phyloP scores from a whole-genome alignment of 2,329 filamentous ascomycete genomes.

The Beauveria medogensis region DNA sequence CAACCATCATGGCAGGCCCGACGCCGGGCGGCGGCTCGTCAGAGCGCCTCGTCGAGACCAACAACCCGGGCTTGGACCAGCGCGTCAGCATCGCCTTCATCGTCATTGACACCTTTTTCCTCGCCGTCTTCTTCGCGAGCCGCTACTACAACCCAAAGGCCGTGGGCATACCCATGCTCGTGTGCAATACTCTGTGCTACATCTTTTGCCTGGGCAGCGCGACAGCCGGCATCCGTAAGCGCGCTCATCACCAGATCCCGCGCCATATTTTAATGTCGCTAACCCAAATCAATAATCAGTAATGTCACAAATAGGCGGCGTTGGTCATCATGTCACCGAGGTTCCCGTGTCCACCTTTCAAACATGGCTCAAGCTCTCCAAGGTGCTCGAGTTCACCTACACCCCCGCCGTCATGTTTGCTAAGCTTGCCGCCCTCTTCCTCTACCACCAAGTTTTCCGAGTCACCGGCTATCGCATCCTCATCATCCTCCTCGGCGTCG shows the following conservation, averaged over 20 bases:
- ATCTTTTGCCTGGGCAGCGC: slow-evolving; percentile 11
- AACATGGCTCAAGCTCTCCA: slow-evolving; percentile 12
- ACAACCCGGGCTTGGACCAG: slow-evolving; percentile 11
- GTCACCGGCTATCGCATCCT: slow-evolving; percentile 5
- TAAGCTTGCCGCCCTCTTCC: slow-evolving; percentile 12
- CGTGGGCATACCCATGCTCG: slow-evolving; percentile 10
- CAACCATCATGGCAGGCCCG: slow-evolving; percentile 7
- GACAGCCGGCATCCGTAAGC: slow-evolving; percentile 4
- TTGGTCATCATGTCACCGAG: slow-evolving; percentile 3
- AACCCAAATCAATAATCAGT: neutral
- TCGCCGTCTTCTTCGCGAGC: slow-evolving; percentile 11
- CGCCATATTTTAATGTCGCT: no score
- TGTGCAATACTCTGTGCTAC: slow-evolving; percentile 12
- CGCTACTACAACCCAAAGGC: slow-evolving; percentile 12
- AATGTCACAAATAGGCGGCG: slow-evolving; percentile 12
- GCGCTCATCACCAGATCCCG: neutral
- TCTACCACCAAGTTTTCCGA: slow-evolving; percentile 12
- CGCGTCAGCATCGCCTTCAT: slow-evolving; percentile 12
- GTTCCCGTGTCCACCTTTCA: slow-evolving; percentile 9
- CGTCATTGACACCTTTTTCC: slow-evolving; percentile 12
- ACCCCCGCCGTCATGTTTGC: slow-evolving; percentile 13
- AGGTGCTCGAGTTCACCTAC: slow-evolving; percentile 14
- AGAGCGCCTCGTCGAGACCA: slow-evolving; percentile 9
- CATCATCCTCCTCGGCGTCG: slow-evolving; percentile 7
- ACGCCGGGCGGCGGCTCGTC: neutral